Base-by-base conservation (phyloP, 2,329 filamentous ascomycete genomes). In the Cladosporium cucumerinum region DNA sequence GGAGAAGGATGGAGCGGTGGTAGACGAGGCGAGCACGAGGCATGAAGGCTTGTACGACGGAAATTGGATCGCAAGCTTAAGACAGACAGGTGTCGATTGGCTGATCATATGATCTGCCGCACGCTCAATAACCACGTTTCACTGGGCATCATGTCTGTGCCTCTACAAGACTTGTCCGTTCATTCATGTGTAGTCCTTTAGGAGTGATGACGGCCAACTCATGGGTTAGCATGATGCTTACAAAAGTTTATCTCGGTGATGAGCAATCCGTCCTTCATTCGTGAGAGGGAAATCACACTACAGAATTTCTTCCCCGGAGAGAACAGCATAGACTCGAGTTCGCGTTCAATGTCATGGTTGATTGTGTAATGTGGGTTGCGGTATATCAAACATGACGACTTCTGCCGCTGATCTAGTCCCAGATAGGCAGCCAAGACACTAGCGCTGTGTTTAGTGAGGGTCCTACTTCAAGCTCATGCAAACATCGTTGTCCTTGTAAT, bases 351-450 rank as follows among this genome's bases (percentile, higher is more conserved):
- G 32, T 34, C 14, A 36, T 16, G 34, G 34, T 16, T 36, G 34
- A 36, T 6, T 16, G 34, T 36, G 34, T 32, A 32, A 32, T 32
- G 30, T 11, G 30, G 12, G 8, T 32, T 32, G 30, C 30, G 30
- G 30, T 32, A 32, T 12, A 12, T 32, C 30, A 32, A 10, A 32
- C 10, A 12, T 32, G 30, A 32, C 16, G 36, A 39, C 36, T n/a
- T 39, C 16, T 39, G 2, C 36, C 46, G 21, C 49, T 25, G 6
- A 28, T 10, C 63, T 65, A 65, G 28, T 54, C 63, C 63, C 48
- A n/a, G 36, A 60, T 2, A 60, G 63, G 63, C 55, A 65, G 63
- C 63, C 63, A 65, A 65, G 63, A 54, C 34, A 60, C 63, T 52
- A 60, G 63, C 55, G 30, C 18, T 2, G 16, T 34, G 21, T n/a